Evolutionary conservation across 139 green algal genomes (phyloP), one percentile per base, ranked within the genome.

Genomic region (Picocystis salinarum): DNA sequence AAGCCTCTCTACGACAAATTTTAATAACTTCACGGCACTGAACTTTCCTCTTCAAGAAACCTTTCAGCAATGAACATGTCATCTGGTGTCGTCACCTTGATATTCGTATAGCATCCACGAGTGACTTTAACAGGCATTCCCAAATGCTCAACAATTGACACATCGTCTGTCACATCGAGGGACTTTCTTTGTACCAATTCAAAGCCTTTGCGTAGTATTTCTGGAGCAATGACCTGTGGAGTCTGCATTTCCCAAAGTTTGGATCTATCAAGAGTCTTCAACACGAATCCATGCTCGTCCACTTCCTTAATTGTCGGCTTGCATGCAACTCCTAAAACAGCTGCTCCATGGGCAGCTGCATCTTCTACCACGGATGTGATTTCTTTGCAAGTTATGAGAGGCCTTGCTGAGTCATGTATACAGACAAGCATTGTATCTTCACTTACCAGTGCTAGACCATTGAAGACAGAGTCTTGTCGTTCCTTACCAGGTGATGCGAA

Each of bases 271-370:
- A 95, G 67, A 23, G 89, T 99, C 31, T 79, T 74, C 4, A 75
- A 61, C 7, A 99, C 83, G 27, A 64, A 70, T 5, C 59, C 34
- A 13, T 72, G 33, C 3, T 19, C 39, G 49, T 76, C 69, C 11
- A 91, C 76, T 59, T 93, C 70, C 60, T 94, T 94, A 58, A 99
- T 93, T 20, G 89, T 99, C 6, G 76, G 77, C 61, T 99, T 99
- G 2, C 85, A 74, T 2, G 71, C 69, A 17, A 96, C 88, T 3
- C 75, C 89, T 40, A 99, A 64, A 39, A 99, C 89, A 28, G 89
- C 88, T 20, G 89, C 89, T 23, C 89, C 89, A 1, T 79, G 45
- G 51, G 67, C 39, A 30, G 39, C 27, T 19, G 53, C 56, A 45
- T 74, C 64, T 5, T 23, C 6, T 28, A 69, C 41, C 17, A 64